Base-by-base conservation (phyloP, 2,329 filamentous ascomycete species). In the Lachnellula arida region DNA sequence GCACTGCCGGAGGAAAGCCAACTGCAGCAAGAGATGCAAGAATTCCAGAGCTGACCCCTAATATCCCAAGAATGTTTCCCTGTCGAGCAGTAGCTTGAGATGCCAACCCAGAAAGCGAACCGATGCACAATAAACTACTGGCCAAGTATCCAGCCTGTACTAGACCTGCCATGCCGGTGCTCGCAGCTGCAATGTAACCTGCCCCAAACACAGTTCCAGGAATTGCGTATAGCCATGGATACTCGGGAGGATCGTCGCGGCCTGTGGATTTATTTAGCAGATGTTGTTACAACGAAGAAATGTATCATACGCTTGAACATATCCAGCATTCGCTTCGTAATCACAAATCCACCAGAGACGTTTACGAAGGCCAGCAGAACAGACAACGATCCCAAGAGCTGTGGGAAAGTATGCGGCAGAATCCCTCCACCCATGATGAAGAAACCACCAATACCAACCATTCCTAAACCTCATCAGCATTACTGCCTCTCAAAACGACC, bases 251-350 rank as follows among this genome's bases (percentile, higher is more conserved):
- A 63, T 96, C 91, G 4, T 89, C 94, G 25, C 89, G 87, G 12
- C 85, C 82, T 81, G 22, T 5, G 51, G 50, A 5, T 61, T 57
- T 14, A 54, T 51, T 54, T 25, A 42, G 17, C 42, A 17, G 25
- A 49, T 14, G 15, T 32, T 4, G 0, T 3, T 50, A 19, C 12
- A 17, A 4, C 6, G 40, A 8, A 14, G 2, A 15, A 23, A 12
- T 5, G 70, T 32, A 17, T 28, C 80, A 65, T 67, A 78, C 88
- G 81, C 68, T 88, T 88, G 70, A 93, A 93, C 89, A 93, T 93
- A 70, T 96, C 91, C 44, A 96, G 77, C 91, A 96, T 96, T 60
- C 91, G 81, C 74, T 95, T 95, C 3, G 91, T 95, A 57, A 96
- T 90, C 44, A 95, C 88, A 59, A 96, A 96, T 0, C 91, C 91